Evolutionary conservation across 2,329 filamentous ascomycete genomes (phyloP).

Genomic region (Fusarium zealandicum): DNA sequence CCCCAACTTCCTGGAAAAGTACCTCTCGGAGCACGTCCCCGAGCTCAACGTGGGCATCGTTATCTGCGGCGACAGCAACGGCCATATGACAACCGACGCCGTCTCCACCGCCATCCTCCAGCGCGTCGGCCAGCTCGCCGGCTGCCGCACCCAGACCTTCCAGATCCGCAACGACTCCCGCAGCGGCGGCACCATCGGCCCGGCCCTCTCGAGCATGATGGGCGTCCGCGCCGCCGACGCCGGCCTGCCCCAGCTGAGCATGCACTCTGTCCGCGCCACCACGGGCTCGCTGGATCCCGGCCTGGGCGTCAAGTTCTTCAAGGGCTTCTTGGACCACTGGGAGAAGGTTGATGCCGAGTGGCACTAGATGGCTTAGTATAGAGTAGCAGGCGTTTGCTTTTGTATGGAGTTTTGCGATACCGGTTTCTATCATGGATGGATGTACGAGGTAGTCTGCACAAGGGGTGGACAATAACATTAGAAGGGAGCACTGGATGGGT

Average conservation of each 20-base stretch:
- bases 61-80: slow-evolving; percentile 83
- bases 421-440: slow-evolving; percentile 6
- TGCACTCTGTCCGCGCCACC: slow-evolving; percentile 92
- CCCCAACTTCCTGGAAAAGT: slow-evolving; percentile 87
- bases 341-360: slow-evolving; percentile 87
- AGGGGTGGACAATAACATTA: background rate
- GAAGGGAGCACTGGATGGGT: slow-evolving; percentile 4
- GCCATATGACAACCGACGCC: slow-evolving; percentile 94
- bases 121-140: slow-evolving; percentile 77
- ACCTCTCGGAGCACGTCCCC: slow-evolving; percentile 86
- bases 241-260: slow-evolving; percentile 88
- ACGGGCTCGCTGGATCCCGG: slow-evolving; percentile 87
- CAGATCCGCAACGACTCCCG: slow-evolving; percentile 93
- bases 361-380: slow-evolving; percentile 43
- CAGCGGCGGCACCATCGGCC: slow-evolving; percentile 93
- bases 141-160: slow-evolving; percentile 80
- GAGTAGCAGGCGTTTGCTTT: slow-evolving; percentile 14
- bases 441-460: slow-evolving; percentile 5
- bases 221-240: slow-evolving; percentile 86
- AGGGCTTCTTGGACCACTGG: slow-evolving; percentile 86
- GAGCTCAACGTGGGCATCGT: slow-evolving; percentile 87
- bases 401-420: slow-evolving; percentile 12
- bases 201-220: slow-evolving; percentile 81
- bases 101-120: slow-evolving; percentile 83
- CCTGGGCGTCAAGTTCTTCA: slow-evolving; percentile 85